Conservation (phyloP, 2,329 filamentous ascomycete species). For the Sporothrix inflata region DNA sequence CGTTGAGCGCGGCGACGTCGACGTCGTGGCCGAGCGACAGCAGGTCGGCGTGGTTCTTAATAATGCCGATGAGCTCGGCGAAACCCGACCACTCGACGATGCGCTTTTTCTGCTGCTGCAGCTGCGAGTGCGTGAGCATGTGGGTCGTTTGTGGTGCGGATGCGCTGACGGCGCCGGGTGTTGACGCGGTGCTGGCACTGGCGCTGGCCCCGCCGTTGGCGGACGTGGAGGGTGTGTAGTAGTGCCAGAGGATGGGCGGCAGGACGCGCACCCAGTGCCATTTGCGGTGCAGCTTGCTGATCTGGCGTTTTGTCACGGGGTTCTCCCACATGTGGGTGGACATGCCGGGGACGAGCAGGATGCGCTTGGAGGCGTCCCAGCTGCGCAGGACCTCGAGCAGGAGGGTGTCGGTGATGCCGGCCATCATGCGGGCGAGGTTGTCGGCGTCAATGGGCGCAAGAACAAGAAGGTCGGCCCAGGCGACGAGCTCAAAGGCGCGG, state of each 20-base stretch:
- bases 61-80: constrained; percentile 71
- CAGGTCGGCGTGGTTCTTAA: constrained; percentile 77
- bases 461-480: constrained; percentile 87
- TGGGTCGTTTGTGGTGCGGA: constrained; percentile 29
- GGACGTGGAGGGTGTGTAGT: constrained; percentile 44
- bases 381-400: constrained; percentile 79
- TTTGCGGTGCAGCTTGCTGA: constrained; percentile 78
- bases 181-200: constrained; percentile 40
- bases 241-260: constrained; percentile 81
- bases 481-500: constrained; percentile 69
- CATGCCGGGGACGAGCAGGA: constrained; percentile 87
- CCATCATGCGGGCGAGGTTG: constrained; percentile 83
- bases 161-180: constrained; percentile 24
- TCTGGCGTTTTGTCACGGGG: constrained; percentile 83
- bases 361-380: constrained; percentile 85
- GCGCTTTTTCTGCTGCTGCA: constrained; percentile 46
- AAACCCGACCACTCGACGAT: constrained; percentile 65
- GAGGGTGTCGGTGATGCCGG: constrained; percentile 79
- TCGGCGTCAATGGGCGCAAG: constrained; percentile 85
- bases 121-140: constrained; percentile 33
- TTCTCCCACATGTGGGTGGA: constrained; percentile 88
- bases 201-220: constrained; percentile 27
- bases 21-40: constrained; percentile 74
- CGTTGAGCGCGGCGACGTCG: constrained; percentile 51
- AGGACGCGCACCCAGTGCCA: constrained; percentile 88